phyloP scores from a whole-genome alignment of 768 basidiomycete species.

The Zangia roseola region DNA sequence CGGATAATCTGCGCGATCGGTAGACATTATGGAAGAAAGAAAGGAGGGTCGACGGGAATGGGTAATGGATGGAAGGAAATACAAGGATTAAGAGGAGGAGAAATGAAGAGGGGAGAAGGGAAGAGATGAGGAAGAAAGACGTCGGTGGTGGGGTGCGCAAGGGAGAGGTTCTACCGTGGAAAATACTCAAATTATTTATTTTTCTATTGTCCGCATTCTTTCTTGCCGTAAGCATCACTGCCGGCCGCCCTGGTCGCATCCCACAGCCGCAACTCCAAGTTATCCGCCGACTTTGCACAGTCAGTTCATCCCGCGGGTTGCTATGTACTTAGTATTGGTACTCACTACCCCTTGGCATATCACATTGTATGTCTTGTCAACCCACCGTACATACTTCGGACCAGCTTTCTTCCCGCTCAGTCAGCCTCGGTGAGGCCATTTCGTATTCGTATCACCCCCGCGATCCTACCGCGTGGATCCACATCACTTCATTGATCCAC shows the following conservation, averaged over 20 bases:
- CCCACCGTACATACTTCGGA: too few relatives aligned
- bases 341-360: too few relatives aligned
- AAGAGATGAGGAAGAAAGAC: conserved; percentile 29
- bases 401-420: too few relatives aligned
- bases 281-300: background rate
- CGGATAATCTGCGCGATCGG: conserved; percentile 39
- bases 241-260: conserved; percentile 12
- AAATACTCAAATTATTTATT: conserved; percentile 30
- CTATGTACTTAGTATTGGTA: too few relatives aligned
- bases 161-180: conserved; percentile 30
- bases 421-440: too few relatives aligned
- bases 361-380: too few relatives aligned
- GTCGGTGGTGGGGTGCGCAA: conserved; percentile 22
- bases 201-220: conserved; percentile 8
- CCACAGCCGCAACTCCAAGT: conserved; percentile 17
- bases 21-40: conserved; percentile 35
- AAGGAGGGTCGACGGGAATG: conserved; percentile 6
- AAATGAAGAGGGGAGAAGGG: conserved; percentile 33
- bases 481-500: too few relatives aligned
- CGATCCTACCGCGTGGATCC: conserved; percentile 7
- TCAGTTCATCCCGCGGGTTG: background rate
- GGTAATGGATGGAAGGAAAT: conserved; percentile 18
- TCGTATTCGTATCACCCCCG: background rate
- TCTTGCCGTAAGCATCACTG: conserved; percentile 15
- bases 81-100: conserved; percentile 25